Evolutionary conservation across 306 rosid species (phyloP).

Genomic region (Pyrus communis): DNA sequence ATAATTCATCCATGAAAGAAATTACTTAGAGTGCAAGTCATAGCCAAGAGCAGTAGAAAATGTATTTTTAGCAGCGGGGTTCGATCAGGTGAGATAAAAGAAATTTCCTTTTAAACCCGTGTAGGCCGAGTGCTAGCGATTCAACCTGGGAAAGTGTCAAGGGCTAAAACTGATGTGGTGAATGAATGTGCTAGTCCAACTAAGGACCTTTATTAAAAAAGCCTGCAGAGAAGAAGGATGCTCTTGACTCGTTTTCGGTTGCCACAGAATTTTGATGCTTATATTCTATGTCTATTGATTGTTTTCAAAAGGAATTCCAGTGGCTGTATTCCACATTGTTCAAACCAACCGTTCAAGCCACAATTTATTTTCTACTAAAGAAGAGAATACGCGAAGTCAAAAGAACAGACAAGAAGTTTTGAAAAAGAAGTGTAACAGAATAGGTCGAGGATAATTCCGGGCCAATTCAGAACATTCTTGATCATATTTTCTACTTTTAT

Average conservation of each 20-base stretch:
- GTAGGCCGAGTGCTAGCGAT: constrained; percentile 4
- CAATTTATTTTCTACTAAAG: not conserved
- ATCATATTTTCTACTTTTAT: not conserved
- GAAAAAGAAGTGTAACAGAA: not conserved
- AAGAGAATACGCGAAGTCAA: not conserved
- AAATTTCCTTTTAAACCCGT: constrained; percentile 9
- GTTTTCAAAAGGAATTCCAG: constrained; percentile 16
- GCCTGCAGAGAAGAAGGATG: constrained; percentile 12
- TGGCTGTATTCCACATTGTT: constrained; percentile 22
- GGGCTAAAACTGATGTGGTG: constrained; percentile 4
- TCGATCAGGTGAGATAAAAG: not conserved
- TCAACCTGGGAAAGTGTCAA: constrained; percentile 14
- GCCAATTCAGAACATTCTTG: not conserved
- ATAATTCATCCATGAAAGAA: constrained; percentile 1
- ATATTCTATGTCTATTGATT: constrained; percentile 12
- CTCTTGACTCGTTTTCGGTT: constrained; percentile 12
- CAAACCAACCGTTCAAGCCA: not conserved
- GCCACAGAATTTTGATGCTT: constrained; percentile 12
- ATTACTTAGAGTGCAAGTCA: not conserved
- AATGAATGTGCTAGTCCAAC: constrained; percentile 23
- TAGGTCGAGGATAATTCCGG: not conserved
- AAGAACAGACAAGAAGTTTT: not conserved
- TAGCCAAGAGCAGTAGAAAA: not conserved
- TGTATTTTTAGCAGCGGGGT: not conserved
- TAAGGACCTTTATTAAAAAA: constrained; percentile 2